phyloP scores from a whole-genome alignment of 2,329 filamentous ascomycete species.

The Plenodomus tracheiphilus region DNA sequence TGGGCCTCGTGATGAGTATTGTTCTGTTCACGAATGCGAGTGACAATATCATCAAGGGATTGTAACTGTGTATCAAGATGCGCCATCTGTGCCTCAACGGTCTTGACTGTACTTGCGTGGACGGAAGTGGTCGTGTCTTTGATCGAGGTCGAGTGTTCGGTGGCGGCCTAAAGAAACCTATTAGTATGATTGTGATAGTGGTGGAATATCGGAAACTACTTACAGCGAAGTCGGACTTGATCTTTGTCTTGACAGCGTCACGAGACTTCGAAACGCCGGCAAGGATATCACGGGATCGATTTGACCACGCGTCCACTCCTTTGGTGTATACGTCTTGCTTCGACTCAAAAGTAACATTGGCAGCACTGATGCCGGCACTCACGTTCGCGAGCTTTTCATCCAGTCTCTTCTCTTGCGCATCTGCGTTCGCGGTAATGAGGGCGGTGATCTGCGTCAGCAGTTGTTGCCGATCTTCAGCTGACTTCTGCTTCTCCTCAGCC shows the following conservation, averaged over 20 bases:
- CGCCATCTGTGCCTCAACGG: constrained; percentile 85
- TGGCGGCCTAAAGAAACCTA: constrained; percentile 60
- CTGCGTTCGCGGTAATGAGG: constrained; percentile 75
- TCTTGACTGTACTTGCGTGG: constrained; percentile 85
- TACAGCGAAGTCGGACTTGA: constrained; percentile 85
- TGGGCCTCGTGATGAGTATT: constrained; percentile 74
- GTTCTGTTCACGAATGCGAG: constrained; percentile 79
- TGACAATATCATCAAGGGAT: constrained; percentile 87
- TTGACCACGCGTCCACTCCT: constrained; percentile 75
- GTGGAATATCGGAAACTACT: constrained; percentile 51
- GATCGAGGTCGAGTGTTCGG: constrained; percentile 80
- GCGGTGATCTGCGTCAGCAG: constrained; percentile 75
- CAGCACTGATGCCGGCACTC: constrained; percentile 65
- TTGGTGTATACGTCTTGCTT: constrained; percentile 68
- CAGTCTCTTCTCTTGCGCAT: constrained; percentile 73
- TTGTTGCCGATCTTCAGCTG: constrained; percentile 72
- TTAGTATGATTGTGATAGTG: constrained; percentile 23
- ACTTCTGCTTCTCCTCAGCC: constrained; percentile 74
- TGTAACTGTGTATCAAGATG: constrained; percentile 88
- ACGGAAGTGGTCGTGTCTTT: constrained; percentile 83
- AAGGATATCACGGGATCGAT: constrained; percentile 69
- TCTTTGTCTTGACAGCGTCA: constrained; percentile 76
- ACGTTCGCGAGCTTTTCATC: constrained; percentile 65
- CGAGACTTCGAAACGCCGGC: constrained; percentile 72
- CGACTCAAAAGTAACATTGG: constrained; percentile 66